Conservation (phyloP, 805 yeast species). For the Saturnispora serradocipensis region DNA sequence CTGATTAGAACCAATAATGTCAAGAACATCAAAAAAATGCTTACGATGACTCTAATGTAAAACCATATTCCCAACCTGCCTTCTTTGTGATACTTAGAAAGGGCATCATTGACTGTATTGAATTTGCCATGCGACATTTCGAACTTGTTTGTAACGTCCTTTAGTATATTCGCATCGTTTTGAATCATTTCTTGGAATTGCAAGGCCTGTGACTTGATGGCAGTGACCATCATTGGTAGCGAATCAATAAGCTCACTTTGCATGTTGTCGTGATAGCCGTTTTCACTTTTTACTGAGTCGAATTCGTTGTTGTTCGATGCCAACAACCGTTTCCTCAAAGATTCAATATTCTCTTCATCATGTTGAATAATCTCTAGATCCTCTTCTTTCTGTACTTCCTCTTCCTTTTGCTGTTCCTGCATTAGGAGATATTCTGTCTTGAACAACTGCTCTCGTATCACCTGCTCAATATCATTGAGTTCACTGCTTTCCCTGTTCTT, state of each 20-base stretch:
- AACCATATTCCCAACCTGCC: slow-evolving; percentile 28
- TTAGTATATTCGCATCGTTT: slow-evolving; percentile 26
- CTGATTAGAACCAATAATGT: slow-evolving; percentile 23
- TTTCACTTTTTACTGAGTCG: slow-evolving; percentile 22
- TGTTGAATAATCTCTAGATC: slow-evolving; percentile 1
- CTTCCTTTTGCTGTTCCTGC: background rate
- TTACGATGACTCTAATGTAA: slow-evolving; percentile 21
- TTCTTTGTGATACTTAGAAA: slow-evolving; percentile 25
- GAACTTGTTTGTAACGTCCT: slow-evolving; percentile 27
- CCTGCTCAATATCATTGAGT: slow-evolving; percentile 1
- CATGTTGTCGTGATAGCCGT: slow-evolving; percentile 25
- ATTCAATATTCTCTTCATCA: slow-evolving; percentile 20
- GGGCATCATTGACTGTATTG: slow-evolving; percentile 20
- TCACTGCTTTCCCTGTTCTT: background rate
- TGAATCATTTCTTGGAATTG: slow-evolving; percentile 26
- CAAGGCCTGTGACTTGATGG: slow-evolving; percentile 24
- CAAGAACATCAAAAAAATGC: slow-evolving; percentile 19
- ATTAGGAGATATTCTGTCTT: slow-evolving; percentile 14
- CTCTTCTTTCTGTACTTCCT: background rate
- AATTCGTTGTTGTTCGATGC: slow-evolving; percentile 19
- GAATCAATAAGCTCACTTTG: slow-evolving; percentile 27
- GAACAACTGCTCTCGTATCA: slow-evolving; percentile 11
- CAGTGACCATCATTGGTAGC: slow-evolving; percentile 24
- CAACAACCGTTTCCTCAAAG: slow-evolving; percentile 23
- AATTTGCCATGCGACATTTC: slow-evolving; percentile 25